phyloP scores from a whole-genome alignment of 768 basidiomycete genomes.

The Butyriboletus loyo region DNA sequence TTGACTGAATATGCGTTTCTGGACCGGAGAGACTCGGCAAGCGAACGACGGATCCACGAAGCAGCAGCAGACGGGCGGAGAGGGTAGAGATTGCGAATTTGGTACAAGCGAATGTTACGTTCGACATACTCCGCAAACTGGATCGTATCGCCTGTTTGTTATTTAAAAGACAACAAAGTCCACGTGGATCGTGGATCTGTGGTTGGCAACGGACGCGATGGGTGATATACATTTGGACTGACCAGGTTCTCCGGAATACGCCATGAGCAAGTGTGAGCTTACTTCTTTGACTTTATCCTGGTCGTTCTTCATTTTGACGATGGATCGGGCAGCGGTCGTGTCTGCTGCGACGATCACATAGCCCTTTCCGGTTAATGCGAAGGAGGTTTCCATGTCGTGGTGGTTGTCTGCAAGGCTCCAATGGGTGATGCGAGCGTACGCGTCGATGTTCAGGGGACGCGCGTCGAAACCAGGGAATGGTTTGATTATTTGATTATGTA shows the following conservation, averaged over 20 bases:
- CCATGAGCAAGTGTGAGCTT: constrained; percentile 90
- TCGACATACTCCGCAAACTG: constrained; percentile 97
- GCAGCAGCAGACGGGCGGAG: constrained; percentile 90
- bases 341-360: constrained; percentile 93
- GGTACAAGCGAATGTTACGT: constrained; percentile 92
- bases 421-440: constrained; percentile 10
- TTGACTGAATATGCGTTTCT: constrained; percentile 89
- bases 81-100: constrained; percentile 89
- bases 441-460: constrained; percentile 26
- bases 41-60: constrained; percentile 88
- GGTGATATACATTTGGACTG: constrained; percentile 31
- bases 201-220: not conserved
- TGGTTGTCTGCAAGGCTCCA: constrained; percentile 9
- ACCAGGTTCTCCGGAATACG: constrained; percentile 92
- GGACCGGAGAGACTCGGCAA: constrained; percentile 88
- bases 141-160: constrained; percentile 91
- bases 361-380: constrained; percentile 88
- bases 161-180: not conserved
- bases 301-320: constrained; percentile 96
- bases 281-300: constrained; percentile 96
- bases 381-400: constrained; percentile 79
- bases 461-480: constrained; percentile 18
- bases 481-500: constrained; percentile 20
- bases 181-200: not conserved
- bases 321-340: constrained; percentile 82